Evolutionary conservation across 2,329 filamentous ascomycete genomes (phyloP).

Genomic region (Septoria petroselini): DNA sequence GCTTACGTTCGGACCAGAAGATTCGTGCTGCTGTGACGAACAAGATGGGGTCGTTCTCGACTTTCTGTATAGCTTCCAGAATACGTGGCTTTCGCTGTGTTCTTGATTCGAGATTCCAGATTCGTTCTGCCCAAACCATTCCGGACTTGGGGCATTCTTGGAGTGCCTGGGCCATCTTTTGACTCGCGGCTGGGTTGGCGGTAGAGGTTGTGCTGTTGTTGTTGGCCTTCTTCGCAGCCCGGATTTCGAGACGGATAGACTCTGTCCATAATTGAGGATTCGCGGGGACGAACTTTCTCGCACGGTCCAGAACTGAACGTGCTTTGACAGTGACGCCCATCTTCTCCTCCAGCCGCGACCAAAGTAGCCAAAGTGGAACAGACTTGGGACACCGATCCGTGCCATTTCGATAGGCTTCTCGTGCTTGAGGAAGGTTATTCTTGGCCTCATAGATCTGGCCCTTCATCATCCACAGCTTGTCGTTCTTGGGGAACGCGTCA

Average conservation of each 20-base stretch:
- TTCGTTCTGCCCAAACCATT: conserved; percentile 87
- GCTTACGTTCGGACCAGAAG: conserved; percentile 88
- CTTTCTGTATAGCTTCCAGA: conserved; percentile 93
- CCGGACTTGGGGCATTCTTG: conserved; percentile 88
- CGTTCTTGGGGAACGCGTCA: conserved; percentile 76
- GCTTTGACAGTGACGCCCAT: conserved; percentile 84
- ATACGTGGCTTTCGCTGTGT: conserved; percentile 89
- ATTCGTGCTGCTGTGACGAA: conserved; percentile 92
- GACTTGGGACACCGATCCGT: conserved; percentile 83
- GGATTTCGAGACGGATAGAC: conserved; percentile 86
- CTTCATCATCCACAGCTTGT: conserved; percentile 98
- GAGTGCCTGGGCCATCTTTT: conserved; percentile 87
- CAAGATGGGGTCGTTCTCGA: conserved; percentile 84
- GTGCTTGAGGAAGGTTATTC: conserved; percentile 74
- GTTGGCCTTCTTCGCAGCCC: conserved; percentile 67
- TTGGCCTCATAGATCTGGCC: conserved; percentile 92
- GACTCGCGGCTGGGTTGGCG: conserved; percentile 67
- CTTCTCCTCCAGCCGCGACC: conserved; percentile 81
- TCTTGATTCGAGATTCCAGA: conserved; percentile 87
- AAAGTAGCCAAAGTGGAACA: conserved; percentile 84
- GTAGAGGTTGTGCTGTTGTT: not conserved
- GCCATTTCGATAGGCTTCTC: conserved; percentile 84
- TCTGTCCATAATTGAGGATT: conserved; percentile 84
- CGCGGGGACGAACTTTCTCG: conserved; percentile 81
- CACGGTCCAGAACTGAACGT: conserved; percentile 87